Evolutionary conservation across 2,329 filamentous ascomycete genomes (phyloP).

Genomic region (Aspergillus amoenus): DNA sequence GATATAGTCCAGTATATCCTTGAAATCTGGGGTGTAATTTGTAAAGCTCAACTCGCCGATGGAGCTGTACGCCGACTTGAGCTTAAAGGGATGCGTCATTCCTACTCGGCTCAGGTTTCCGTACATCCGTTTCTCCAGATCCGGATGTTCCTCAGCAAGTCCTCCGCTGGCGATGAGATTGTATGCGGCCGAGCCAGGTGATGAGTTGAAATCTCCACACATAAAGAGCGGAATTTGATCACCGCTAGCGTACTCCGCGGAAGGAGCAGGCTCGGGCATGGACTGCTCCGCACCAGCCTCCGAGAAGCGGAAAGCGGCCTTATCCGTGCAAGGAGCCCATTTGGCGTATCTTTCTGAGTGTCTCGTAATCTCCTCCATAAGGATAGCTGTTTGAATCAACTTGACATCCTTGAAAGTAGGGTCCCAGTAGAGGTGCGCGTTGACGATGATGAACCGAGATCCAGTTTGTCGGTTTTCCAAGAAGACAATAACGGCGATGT

Average conservation of each 20-base stretch:
- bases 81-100: slow-evolving; percentile 89
- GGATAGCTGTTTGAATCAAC: slow-evolving; percentile 88
- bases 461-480: slow-evolving; percentile 89
- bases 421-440: slow-evolving; percentile 95
- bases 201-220: slow-evolving; percentile 96
- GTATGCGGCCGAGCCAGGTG: slow-evolving; percentile 82
- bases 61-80: slow-evolving; percentile 84
- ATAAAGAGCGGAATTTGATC: slow-evolving; percentile 87
- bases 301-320: slow-evolving; percentile 54
- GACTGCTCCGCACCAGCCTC: slow-evolving; percentile 52
- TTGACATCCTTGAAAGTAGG: slow-evolving; percentile 90
- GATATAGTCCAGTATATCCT: slow-evolving; percentile 91
- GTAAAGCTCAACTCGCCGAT: slow-evolving; percentile 89
- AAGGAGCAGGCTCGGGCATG: slow-evolving; percentile 67
- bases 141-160: slow-evolving; percentile 74
- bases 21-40: slow-evolving; percentile 94
- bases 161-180: slow-evolving; percentile 81
- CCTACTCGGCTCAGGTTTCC: slow-evolving; percentile 90
- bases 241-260: slow-evolving; percentile 80
- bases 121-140: slow-evolving; percentile 79
- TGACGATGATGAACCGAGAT: slow-evolving; percentile 87
- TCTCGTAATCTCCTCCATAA: slow-evolving; percentile 89
- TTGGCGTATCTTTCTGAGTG: slow-evolving; percentile 82
- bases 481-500: slow-evolving; percentile 89
- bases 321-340: slow-evolving; percentile 78